phyloP scores from a whole-genome alignment of 805 yeast genomes.

The Wickerhamiella nectarea region DNA sequence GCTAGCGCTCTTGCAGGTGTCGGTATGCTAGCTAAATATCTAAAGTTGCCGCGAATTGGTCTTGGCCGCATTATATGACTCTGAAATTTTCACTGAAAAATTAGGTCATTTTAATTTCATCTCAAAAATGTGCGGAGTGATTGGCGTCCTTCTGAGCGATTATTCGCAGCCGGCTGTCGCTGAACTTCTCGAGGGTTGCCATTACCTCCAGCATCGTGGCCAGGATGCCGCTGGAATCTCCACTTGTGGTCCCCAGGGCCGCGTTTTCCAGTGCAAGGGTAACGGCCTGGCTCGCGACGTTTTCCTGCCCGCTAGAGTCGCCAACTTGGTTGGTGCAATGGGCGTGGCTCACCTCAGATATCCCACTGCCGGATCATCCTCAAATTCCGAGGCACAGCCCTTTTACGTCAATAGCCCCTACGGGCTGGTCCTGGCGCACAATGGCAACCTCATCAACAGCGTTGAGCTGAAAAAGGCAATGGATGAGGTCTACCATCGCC shows the following conservation, averaged over 20 bases:
- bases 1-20: too few species aligned
- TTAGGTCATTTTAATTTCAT: slow-evolving; percentile 1
- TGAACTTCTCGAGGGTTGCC: slow-evolving; percentile 82
- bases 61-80: too few species aligned
- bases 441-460: slow-evolving; percentile 89
- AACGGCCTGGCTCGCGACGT: slow-evolving; percentile 98
- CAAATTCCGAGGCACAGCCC: slow-evolving; percentile 96
- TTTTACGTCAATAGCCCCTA: slow-evolving; percentile 95
- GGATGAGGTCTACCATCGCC: slow-evolving; percentile 92
- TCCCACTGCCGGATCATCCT: slow-evolving; percentile 94
- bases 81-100: not conserved
- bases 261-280: slow-evolving; percentile 95
- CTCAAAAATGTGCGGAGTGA: slow-evolving; percentile 90
- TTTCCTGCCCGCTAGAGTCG: slow-evolving; percentile 70
- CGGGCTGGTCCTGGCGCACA: slow-evolving; percentile 81
- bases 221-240: slow-evolving; percentile 99
- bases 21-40: too few species aligned
- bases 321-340: slow-evolving; percentile 77
- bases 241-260: slow-evolving; percentile 86
- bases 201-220: slow-evolving; percentile 91
- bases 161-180: slow-evolving; percentile 64
- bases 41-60: too few species aligned
- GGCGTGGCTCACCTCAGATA: slow-evolving; percentile 90
- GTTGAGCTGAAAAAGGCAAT: slow-evolving; percentile 59
- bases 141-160: slow-evolving; percentile 76